Evolutionary conservation across 257 asterid species (phyloP), one percentile per base, ranked within the genome.

Genomic region (Solanum piurae): DNA sequence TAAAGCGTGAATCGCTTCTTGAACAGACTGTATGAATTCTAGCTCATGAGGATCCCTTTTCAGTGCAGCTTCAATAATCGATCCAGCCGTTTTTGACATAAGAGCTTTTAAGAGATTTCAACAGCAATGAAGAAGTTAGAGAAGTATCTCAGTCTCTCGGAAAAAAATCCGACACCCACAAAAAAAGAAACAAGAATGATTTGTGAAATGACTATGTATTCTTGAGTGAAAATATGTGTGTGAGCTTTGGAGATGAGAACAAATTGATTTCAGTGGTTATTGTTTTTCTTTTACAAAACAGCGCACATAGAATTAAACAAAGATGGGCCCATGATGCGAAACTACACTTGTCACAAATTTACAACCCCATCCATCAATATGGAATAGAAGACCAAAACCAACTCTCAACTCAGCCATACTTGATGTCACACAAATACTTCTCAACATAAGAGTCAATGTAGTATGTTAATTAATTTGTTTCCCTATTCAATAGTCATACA

Each of bases 31-130:
- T 88, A 95, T 91, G 91, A 95, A 97, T 93, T 97, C 99, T 72
- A 90, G 89, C 92, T 97, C 99, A 89, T 95, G 94, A 83, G 99
- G 99, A 92, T 97, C 99, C 93, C 99, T 95, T 91, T 95, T 95
- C 92, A 97, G 76, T 86, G 93, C 98, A 77, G 99, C 98, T 92
- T 97, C 99, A 91, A 97, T 98, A 86, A 97, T 97, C 40, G 99
- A 95, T 94, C 99, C 99, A 92, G 99, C 98, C 49, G 98, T 94
- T 92, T 97, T 97, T 68, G 99, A 97, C 99, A 97, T 95, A 76
- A 95, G 96, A 87, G 95, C 99, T 97, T 93, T 91, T 87, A 90
- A 88, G 86, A 88, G 87, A 92, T 87, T 91, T 88, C 89, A 90
- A 76, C 87, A 88, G 88, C 77, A 86, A 89, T 69, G 88, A 87